Evolutionary conservation across 2,329 filamentous ascomycete species (phyloP), one percentile per base, ranked within the genome.

Genomic region (Sclerotiophoma versabilis): DNA sequence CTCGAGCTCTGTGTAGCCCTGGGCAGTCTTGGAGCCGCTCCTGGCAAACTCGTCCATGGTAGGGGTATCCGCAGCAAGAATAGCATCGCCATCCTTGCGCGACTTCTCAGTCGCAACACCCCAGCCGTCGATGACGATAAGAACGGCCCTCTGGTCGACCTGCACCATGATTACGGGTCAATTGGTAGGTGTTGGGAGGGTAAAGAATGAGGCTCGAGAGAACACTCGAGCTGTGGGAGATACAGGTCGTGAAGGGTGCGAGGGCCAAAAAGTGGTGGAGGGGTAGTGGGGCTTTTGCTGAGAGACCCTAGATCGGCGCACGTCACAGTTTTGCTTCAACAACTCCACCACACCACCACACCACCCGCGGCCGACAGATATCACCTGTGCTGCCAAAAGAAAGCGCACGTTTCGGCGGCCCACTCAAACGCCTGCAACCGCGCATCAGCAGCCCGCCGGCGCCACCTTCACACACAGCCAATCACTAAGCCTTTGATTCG

Each of bases 101-200:
- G 92, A 96, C 54, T 87, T 80, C 64, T 89, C 88, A 61, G 87
- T 87, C 69, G 93, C 86, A 70, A 98, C 86, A 74, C 95, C 95
- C 95, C 95, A 99, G 73, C 95, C 95, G 81, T 99, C 95, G 83
- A 99, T 99, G 80, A 98, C 95, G 85, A 99, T 89, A 69, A 91
- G 81, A 61, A 86, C 87, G 61, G 84, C 83, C 77, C 89, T 90
- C 59, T 90, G 85, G 72, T 89, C 83, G 73, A 88, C 85, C 71
- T 86, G 80, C 60, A 81, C 82, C 87, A 90, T 89, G 63, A 73
- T 81, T 76, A 65, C 61, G 56, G 53, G 46, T 19, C 57, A 66
- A 64, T 62, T 63, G 49, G 43, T 41, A 45, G 32, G 38, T 36
- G 15, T 20, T 34, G 32, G 25, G 25, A 26, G 14, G 22, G 27